A percentile compares a stretch with the other conserved stretches of the same genome.
Evolutionary conservation across 768 basidiomycete species (phyloP).

Genomic region (Naganishia vishniacii): DNA sequence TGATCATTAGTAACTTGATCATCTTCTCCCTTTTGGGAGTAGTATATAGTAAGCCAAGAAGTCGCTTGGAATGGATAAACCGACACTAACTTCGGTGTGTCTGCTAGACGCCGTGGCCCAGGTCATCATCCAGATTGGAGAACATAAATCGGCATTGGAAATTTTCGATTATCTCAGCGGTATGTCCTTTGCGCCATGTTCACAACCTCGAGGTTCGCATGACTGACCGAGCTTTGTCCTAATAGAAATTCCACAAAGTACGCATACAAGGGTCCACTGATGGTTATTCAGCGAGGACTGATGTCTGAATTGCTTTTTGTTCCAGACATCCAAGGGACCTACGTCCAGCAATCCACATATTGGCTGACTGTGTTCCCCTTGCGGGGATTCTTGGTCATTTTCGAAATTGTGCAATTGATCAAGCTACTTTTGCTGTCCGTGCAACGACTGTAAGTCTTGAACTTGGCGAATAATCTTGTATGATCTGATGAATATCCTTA

Average conservation of each 20-base stretch:
- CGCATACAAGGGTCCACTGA: constrained; percentile 32
- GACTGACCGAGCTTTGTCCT: not conserved
- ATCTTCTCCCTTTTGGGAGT: constrained; percentile 92
- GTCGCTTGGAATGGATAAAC: not conserved
- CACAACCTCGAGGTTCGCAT: too few species aligned
- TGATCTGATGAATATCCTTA: not conserved
- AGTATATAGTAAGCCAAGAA: constrained; percentile 62
- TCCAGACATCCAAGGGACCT: constrained; percentile 70
- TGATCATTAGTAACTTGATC: constrained; percentile 86
- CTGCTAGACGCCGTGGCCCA: constrained; percentile 35
- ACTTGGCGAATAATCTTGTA: not conserved
- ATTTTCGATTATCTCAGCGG: constrained; percentile 40
- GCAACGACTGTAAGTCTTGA: constrained; percentile 19
- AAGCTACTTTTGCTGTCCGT: constrained; percentile 60
- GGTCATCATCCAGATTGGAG: constrained; percentile 23
- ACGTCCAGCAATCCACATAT: constrained; percentile 83
- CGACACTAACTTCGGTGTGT: not conserved
- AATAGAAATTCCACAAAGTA: constrained; percentile 51
- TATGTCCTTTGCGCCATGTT: too few species aligned
- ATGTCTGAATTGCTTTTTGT: constrained; percentile 45
- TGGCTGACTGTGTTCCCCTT: constrained; percentile 95
- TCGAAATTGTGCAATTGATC: constrained; percentile 91
- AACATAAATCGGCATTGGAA: constrained; percentile 22
- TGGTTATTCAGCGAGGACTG: not conserved
- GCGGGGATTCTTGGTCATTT: constrained; percentile 87